Base-by-base conservation (phyloP, 768 basidiomycete species). In the Russula abietina region DNA sequence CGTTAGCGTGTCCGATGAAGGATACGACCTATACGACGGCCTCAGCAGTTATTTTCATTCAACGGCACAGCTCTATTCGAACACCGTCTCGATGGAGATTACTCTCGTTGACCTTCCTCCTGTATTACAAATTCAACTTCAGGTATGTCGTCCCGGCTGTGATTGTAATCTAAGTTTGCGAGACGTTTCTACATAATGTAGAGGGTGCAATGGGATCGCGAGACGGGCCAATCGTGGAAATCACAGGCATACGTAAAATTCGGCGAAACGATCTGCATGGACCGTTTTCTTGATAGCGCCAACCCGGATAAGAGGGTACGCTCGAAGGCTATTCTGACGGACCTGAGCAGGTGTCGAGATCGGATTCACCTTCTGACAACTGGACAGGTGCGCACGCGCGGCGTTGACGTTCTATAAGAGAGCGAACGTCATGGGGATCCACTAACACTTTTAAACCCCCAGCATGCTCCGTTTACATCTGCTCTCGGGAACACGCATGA, bases 211-310 rank as follows among this genome's bases (percentile, higher is more conserved):
- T 98, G 93, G 77, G 93, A 98, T 71, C 84, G 93, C 10, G 88
- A 92, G 67, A 93, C 89, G 0, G 80, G 92, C 59, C 90, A 94
- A 67, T 87, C 93, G 17, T 93, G 91, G 79, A 99, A 99, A 74
- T 93, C 91, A 6, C 96, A 99, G 70, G 93, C 93, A 4, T 96
- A 93, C 73, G 88, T 99, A 67, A 89, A 87, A 69, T 97, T 96
- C 71, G 85, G 81, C 19, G 90, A 94, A 73, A 89, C 84, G 11
- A 79, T 99, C 16, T 87, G 83, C 70, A 85, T 98, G 83, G 94
- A 97, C 73, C 87, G 97, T 16, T 99, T 95, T 77, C 77, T 96
- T 70, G 88, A 91, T 64, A 82, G 79, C 53, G 88, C 85, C 3
- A 81, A 89, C 69, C 78, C 82, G 0, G 77, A 80, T 64, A 93